Evolutionary conservation across 495 filamentous ascomycete genomes (phyloP).

Genomic region (Trichoderma orchidacearum): DNA sequence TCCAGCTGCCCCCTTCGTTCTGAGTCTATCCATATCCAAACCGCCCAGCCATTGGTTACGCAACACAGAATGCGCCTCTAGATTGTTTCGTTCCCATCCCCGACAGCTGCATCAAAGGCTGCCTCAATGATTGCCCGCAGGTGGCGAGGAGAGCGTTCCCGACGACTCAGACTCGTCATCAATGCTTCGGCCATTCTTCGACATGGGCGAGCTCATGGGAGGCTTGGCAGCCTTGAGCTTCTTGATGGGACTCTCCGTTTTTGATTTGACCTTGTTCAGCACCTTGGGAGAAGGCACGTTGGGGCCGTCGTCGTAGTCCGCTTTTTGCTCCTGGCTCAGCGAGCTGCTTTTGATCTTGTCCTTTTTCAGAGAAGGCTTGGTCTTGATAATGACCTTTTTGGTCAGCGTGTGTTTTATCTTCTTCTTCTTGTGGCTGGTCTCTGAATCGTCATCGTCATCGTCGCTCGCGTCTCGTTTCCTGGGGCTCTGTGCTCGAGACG

Average conservation of each 20-base stretch:
- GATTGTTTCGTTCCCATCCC: neutral
- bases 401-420: constrained; percentile 28
- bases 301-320: constrained; percentile 20
- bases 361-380: constrained; percentile 26
- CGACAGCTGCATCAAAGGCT: no score
- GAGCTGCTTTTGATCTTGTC: constrained; percentile 31
- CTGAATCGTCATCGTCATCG: constrained; percentile 32
- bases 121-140: constrained; percentile 2
- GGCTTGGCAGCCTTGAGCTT: constrained; percentile 32
- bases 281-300: constrained; percentile 23
- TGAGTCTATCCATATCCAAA: constrained; percentile 1
- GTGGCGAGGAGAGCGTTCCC: constrained; percentile 35
- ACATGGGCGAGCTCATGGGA: constrained; percentile 13
- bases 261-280: constrained; percentile 27
- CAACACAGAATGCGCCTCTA: neutral
- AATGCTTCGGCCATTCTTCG: constrained; percentile 22
- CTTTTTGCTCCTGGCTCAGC: constrained; percentile 25
- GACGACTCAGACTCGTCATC: constrained; percentile 37
- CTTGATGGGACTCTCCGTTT: constrained; percentile 28
- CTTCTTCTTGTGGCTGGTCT: constrained; percentile 36
- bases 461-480: constrained; percentile 27
- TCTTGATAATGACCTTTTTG: constrained; percentile 37
- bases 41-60: neutral
- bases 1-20: neutral
- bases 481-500: constrained; percentile 29